Evolutionary conservation across 441 rosid species (phyloP).

Genomic region (Gossypium trilobum): DNA sequence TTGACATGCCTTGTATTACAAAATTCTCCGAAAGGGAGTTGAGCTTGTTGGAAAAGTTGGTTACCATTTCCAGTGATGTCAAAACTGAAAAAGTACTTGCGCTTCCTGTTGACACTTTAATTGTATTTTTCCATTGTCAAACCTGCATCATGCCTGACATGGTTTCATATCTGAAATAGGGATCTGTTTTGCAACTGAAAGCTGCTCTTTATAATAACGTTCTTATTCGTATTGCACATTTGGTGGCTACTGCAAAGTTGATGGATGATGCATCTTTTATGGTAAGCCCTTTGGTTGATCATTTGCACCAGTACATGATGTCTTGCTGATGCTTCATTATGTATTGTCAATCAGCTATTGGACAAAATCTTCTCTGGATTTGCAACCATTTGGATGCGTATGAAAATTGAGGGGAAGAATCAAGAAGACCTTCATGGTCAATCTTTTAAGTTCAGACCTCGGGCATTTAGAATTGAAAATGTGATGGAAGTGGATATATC

Average conservation of each 20-base stretch:
- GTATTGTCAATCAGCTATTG: constrained; percentile 42
- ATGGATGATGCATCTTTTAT: constrained; percentile 56
- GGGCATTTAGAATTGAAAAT: constrained; percentile 63
- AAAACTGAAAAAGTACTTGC: constrained; percentile 40
- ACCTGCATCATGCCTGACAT: constrained; percentile 1
- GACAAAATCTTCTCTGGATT: constrained; percentile 53
- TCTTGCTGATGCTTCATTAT: constrained; percentile 23
- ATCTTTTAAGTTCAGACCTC: constrained; percentile 65
- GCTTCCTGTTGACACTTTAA: not conserved
- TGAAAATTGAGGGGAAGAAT: constrained; percentile 58
- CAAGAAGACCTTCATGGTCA: constrained; percentile 56
- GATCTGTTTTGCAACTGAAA: constrained; percentile 46
- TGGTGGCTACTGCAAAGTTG: constrained; percentile 42
- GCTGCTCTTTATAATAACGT: constrained; percentile 47
- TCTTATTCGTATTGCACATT: constrained; percentile 56
- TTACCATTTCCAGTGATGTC: constrained; percentile 36
- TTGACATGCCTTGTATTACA: constrained; percentile 30
- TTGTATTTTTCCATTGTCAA: not conserved
- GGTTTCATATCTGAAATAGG: constrained; percentile 27
- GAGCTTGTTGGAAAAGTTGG: constrained; percentile 56
- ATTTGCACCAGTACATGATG: not conserved
- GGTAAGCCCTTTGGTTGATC: constrained; percentile 31
- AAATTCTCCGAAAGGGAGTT: constrained; percentile 37
- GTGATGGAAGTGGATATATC: constrained; percentile 73
- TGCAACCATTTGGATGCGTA: constrained; percentile 63